These are phyloP conservation scores for Nannizziopsis barbatae DNA, from an alignment of 2,329 filamentous ascomycete species.

Conservation along the genomic window DNA sequence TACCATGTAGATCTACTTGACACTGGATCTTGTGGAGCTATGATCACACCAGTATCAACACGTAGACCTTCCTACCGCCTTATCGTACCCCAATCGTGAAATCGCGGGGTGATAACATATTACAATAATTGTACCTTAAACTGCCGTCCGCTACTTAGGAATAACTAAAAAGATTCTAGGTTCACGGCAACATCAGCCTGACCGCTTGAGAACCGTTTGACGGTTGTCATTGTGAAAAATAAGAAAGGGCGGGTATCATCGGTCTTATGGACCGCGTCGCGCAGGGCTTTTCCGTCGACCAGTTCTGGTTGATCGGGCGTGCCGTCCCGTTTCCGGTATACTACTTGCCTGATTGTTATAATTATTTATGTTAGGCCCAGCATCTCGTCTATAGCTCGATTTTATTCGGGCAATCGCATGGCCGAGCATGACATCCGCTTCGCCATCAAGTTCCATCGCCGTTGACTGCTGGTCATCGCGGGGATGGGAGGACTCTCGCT, in stretches of 20 bases:
- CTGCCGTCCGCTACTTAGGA: no score
- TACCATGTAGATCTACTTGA: no score
- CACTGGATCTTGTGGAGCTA: no score
- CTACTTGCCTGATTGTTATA: conserved; percentile 1
- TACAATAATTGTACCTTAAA: no score
- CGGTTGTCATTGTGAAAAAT: not conserved
- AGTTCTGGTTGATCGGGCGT: conserved; percentile 9
- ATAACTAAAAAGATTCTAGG: no score
- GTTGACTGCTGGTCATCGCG: conserved; percentile 23
- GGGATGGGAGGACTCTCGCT: conserved; percentile 19
- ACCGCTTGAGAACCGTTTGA: not conserved
- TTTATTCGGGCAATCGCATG: conserved; percentile 27
- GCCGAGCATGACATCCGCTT: conserved; percentile 33
- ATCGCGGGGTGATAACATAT: no score
- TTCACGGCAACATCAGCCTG: no score
- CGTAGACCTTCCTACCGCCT: no score
- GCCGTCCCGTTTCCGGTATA: conserved; percentile 4
- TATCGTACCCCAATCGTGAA: no score
- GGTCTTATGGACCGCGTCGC: conserved; percentile 8
- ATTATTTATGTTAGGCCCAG: not conserved
- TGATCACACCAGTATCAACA: no score
- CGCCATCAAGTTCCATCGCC: conserved; percentile 34
- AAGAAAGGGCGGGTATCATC: not conserved
- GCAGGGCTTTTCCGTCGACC: conserved; percentile 13
- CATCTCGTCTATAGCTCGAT: conserved; percentile 5